A percentile compares a stretch with the other conserved stretches of the same genome.
Conservation (phyloP, 179 eudicot genomes). For the Patellifolia procumbens region DNA sequence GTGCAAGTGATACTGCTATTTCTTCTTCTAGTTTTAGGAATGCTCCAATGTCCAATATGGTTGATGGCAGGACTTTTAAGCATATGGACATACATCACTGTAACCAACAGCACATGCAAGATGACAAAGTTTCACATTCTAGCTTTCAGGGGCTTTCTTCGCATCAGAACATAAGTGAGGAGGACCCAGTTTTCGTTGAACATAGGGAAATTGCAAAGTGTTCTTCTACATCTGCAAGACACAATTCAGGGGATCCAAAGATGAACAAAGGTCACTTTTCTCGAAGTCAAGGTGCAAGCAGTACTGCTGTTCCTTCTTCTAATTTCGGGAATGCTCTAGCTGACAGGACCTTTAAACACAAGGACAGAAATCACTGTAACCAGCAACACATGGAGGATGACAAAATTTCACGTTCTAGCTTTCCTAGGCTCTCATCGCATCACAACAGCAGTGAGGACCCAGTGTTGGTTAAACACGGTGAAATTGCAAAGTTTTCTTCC, state of each 20-base stretch:
- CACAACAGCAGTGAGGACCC: constrained; percentile 23
- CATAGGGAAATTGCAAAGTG: no score
- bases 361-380: constrained; percentile 27
- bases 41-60: constrained; percentile 32
- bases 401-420: constrained; percentile 21
- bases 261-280: no score
- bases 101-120: constrained; percentile 26
- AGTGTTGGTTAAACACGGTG: neutral
- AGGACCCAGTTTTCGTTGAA: constrained; percentile 3
- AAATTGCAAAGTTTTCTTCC: no score
- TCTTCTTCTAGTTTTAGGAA: no score
- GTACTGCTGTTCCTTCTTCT: constrained; percentile 30
- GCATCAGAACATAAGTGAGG: constrained; percentile 22
- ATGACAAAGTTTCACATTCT: constrained; percentile 23
- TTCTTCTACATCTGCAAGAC: constrained; percentile 1
- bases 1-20: no score
- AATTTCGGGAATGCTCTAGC: constrained; percentile 33
- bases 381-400: constrained; percentile 26
- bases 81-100: constrained; percentile 28
- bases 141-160: constrained; percentile 8
- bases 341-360: constrained; percentile 30
- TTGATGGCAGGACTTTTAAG: no score
- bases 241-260: constrained; percentile 25
- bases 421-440: constrained; percentile 11
- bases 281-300: constrained; percentile 10